Base-by-base conservation (phyloP, 345 rosid species). In the Noccaea caerulescens region DNA sequence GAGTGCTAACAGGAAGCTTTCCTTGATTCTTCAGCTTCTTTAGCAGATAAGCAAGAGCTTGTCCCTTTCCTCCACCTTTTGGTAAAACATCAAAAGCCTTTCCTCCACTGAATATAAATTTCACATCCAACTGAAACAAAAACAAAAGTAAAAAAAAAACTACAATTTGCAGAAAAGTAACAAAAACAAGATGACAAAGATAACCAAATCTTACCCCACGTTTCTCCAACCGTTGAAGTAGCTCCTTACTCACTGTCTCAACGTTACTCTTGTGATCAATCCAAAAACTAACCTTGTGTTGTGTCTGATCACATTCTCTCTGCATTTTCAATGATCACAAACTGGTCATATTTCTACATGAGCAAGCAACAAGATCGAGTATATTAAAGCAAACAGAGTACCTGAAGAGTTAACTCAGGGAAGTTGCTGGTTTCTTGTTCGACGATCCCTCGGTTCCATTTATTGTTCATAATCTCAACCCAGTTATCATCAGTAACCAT, bases 11-110 rank as follows among this genome's bases (percentile, higher is more conserved):
- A 27, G 99, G 99, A 20, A 80, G 79, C 52, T 82, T 87, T 75
- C 96, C 88, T 79, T 81, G 88, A 62, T 66, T 43, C 74, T 81
- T 85, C 14, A 94, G 83, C 79, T 94, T 89, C 82, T 81, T 78
- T 10, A 83, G 84, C 54, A 94, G 82, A 83, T 91, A 94, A 7
- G 93, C 93, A 66, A 91, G 97, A 68, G 98, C 99, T 80, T 89
- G 96, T 73, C 99, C 98, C 78, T 94, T 94, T 39, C 99, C 99
- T 73, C 93, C 98, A 79, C 93, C 89, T 85, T 84, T 81, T 30
- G 98, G 89, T 55, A 94, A 77, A 66, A 94, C 87, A 80, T 89
- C 99, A 72, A 94, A 82, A 77, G 89, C 99, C 70, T 77, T 87
- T 63, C 98, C 98, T 52, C 96, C 96, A 80, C 96, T 89, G 62